phyloP scores from a whole-genome alignment of 768 basidiomycete species.

The Tulasnella calospora region DNA sequence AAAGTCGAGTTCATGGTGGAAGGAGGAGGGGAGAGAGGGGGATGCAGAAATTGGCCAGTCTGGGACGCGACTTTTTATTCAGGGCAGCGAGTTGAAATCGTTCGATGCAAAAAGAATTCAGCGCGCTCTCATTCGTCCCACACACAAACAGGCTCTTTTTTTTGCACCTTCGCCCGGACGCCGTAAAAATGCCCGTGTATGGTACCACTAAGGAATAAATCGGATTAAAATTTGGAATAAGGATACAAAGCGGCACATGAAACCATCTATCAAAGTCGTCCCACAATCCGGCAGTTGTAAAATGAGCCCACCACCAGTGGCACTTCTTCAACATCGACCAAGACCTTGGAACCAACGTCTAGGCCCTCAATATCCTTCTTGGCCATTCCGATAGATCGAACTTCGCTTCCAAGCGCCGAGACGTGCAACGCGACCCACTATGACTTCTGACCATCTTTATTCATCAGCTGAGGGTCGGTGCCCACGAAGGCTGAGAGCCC shows the following conservation, averaged over 20 bases:
- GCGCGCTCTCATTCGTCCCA: not conserved
- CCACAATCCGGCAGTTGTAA: not conserved
- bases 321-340: slow-evolving; percentile 1
- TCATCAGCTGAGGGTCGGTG: not conserved
- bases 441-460: not conserved
- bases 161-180: not conserved
- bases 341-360: not conserved
- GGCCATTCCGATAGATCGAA: not conserved
- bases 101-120: slow-evolving; percentile 17
- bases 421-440: not conserved
- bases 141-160: not conserved
- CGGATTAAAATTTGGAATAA: not conserved
- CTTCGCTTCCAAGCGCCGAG: not conserved
- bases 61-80: slow-evolving; percentile 12
- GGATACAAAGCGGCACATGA: not conserved
- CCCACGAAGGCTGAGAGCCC: slow-evolving; percentile 6
- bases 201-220: not conserved
- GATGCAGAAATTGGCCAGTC: not conserved
- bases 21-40: not conserved
- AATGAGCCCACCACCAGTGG: not conserved
- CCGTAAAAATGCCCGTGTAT: not conserved
- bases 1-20: slow-evolving; percentile 27
- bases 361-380: not conserved
- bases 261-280: not conserved
- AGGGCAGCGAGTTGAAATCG: slow-evolving; percentile 10